A percentile compares a stretch with the other conserved stretches of the same genome.
phyloP scores from a whole-genome alignment of 768 basidiomycete genomes.

The Thelephora ganbajun region DNA sequence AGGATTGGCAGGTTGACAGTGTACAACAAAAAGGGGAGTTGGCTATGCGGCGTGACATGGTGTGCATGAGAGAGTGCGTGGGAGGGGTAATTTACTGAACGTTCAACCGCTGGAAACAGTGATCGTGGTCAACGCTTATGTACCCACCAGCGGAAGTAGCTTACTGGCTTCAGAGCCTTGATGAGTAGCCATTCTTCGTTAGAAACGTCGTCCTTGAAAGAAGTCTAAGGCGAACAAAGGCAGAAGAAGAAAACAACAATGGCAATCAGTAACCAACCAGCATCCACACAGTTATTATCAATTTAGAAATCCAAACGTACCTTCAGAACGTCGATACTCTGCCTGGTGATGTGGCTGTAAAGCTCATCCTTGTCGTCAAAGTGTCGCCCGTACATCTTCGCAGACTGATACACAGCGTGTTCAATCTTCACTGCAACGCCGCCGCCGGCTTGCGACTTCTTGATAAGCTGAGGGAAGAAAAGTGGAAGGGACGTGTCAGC shows the following conservation, averaged over 20 bases:
- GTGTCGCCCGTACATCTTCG: conserved; percentile 92
- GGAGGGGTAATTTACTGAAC: too few relatives aligned
- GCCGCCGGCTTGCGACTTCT: conserved; percentile 87
- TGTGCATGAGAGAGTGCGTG: too few relatives aligned
- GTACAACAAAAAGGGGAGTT: too few relatives aligned
- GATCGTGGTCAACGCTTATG: too few relatives aligned
- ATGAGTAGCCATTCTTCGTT: conserved; percentile 92
- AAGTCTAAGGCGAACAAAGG: conserved; percentile 30
- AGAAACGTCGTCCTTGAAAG: conserved; percentile 80
- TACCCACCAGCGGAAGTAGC: conserved; percentile 10
- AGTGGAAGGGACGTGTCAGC: conserved; percentile 1
- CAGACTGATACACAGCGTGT: conserved; percentile 88
- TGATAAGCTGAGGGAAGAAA: conserved; percentile 48
- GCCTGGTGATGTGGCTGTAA: conserved; percentile 78
- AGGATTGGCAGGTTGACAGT: too few relatives aligned
- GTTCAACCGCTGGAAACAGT: too few relatives aligned
- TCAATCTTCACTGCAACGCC: conserved; percentile 99
- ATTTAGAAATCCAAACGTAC: conserved; percentile 23
- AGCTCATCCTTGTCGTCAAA: conserved; percentile 94
- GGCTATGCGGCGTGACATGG: too few relatives aligned
- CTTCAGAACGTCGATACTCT: conserved; percentile 94
- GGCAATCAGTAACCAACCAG: too few relatives aligned
- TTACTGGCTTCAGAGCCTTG: conserved; percentile 69
- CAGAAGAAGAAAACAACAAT: not conserved
- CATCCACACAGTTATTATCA: too few relatives aligned